Evolutionary conservation across 495 filamentous ascomycete species (phyloP).

Genomic region (Lasiosphaeria ovina): DNA sequence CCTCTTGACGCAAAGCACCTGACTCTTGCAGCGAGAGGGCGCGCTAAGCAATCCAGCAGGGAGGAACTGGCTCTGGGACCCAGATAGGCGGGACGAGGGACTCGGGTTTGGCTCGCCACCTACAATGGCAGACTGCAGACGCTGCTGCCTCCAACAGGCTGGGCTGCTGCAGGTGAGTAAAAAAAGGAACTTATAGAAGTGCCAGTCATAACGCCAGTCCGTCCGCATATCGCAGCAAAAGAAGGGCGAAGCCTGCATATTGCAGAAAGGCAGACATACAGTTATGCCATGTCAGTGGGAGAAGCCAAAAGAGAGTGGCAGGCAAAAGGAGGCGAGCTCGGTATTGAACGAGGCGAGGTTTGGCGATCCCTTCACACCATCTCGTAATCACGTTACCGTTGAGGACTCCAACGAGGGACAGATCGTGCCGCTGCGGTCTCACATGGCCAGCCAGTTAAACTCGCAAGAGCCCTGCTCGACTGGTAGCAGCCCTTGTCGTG

Average conservation of each 20-base stretch:
- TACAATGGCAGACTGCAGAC: neutral
- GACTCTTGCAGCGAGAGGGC: neutral
- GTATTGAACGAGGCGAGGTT: neutral
- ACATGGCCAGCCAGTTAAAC: conserved; percentile 34
- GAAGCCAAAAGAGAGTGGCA: neutral
- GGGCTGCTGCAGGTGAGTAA: neutral
- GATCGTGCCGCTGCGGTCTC: conserved; percentile 34
- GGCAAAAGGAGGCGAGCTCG: neutral
- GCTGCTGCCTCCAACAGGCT: too few relatives aligned
- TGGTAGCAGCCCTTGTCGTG: conserved; percentile 32
- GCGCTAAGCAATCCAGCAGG: neutral
- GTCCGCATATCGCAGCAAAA: neutral
- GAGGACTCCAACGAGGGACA: conserved; percentile 33
- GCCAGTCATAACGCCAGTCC: neutral
- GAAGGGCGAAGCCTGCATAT: neutral
- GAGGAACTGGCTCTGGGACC: neutral
- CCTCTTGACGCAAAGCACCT: neutral
- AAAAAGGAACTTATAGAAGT: neutral
- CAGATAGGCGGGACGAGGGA: neutral
- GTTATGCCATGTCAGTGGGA: neutral
- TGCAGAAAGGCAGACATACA: neutral
- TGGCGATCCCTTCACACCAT: conserved; percentile 40
- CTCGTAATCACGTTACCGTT: conserved; percentile 40
- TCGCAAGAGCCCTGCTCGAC: conserved; percentile 34
- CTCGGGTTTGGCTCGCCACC: neutral